Base-by-base conservation (phyloP, 305 asterid species). In the Fraxinus sp. region DNA sequence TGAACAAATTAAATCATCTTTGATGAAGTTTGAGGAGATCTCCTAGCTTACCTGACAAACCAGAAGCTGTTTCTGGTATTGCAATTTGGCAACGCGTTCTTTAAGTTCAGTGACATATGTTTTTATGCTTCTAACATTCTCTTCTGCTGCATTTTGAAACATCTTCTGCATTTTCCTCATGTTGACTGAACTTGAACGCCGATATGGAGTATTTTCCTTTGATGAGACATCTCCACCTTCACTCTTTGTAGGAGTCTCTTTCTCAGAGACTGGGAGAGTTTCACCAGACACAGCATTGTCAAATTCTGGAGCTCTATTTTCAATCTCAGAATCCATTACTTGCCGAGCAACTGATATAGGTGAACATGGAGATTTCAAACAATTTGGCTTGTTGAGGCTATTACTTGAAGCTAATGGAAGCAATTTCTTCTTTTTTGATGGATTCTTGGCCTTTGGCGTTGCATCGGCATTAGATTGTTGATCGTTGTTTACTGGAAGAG, bases 71-170 rank as follows among this genome's bases (percentile, higher is more conserved):
- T 95, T 95, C 87, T 95, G 99, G 90, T 95, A 95, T 76, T 95
- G 99, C 80, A 95, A 94, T 90, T 95, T 95, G 86, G 99, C 99
- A 62, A 95, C 99, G 1, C 99, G 98, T 89, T 94, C 99, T 86
- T 95, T 95, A 75, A 95, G 98, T 83, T 95, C 99, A 6, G 97
- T 95, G 1, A 95, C 99, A 62, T 95, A 95, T n/a, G 99, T 83
- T 87, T 91, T 94, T 85, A 95, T 95, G 90, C 97, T 95, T 89
- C 99, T 93, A 37, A 95, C 98, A 81, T 95, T 95, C 90, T 95
- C 99, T 89, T 95, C 99, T 76, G 98, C 99, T 79, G 99, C 99
- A 85, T 92, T 92, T 85, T 95, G 99, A 78, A 95, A 95, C 99
- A 95, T 95, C 85, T 91, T 93, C 87, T 95, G 97, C 99, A 95